Percentiles rank a stretch among this genome's conserved stretches.
phyloP scores from a whole-genome alignment of 1,284 basidiomycete genomes.

The Austroboletus novae-zelandiae region DNA sequence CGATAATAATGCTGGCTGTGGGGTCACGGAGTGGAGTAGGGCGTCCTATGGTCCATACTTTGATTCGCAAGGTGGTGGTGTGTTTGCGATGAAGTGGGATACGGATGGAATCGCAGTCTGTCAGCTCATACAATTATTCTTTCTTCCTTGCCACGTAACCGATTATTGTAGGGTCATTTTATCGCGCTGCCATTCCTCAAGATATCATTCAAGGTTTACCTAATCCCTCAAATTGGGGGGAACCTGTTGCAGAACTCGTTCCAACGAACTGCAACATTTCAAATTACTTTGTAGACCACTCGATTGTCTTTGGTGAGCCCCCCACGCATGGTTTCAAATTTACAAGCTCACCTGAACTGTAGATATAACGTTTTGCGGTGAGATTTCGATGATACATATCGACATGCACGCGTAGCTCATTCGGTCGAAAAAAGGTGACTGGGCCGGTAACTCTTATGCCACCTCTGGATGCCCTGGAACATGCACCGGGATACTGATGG shows the following conservation, averaged over 20 bases:
- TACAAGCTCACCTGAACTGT: constrained; percentile 11
- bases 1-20: constrained; percentile 53
- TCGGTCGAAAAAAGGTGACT: constrained; percentile 58
- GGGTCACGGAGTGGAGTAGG: constrained; percentile 54
- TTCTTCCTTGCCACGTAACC: constrained; percentile 7
- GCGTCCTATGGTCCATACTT: constrained; percentile 59
- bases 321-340: constrained; percentile 7
- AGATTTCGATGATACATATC: constrained; percentile 8
- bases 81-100: constrained; percentile 65
- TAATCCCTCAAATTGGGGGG: constrained; percentile 49
- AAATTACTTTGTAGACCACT: constrained; percentile 58
- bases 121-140: constrained; percentile 31
- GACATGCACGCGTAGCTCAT: constrained; percentile 5
- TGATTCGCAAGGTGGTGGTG: constrained; percentile 57
- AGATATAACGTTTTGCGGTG: constrained; percentile 84
- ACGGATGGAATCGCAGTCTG: constrained; percentile 53
- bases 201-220: constrained; percentile 48
- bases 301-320: constrained; percentile 55
- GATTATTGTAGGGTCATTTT: constrained; percentile 52
- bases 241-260: constrained; percentile 47
- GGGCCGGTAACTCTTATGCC: constrained; percentile 76
- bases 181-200: constrained; percentile 53
- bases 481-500: constrained; percentile 59
- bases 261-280: constrained; percentile 46
- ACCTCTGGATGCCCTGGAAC: constrained; percentile 74